A percentile compares a stretch with the other conserved stretches of the same genome.
Conservation (phyloP, 352 stramenopile genomes). For the Phytophthora kernoviae region DNA sequence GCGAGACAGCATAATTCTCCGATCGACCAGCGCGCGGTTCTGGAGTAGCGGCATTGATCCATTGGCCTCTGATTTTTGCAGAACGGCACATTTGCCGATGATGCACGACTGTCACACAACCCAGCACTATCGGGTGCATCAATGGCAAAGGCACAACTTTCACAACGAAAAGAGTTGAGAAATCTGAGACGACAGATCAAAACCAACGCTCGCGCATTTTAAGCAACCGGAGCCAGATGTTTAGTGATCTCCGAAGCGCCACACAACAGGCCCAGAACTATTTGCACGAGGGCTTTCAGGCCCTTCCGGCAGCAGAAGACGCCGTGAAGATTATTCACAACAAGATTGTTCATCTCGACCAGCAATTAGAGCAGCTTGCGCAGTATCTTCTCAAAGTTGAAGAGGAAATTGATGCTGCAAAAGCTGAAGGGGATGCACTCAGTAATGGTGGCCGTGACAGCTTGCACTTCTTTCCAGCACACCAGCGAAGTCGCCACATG, state of each 20-base stretch:
- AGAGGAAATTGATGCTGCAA: constrained; percentile 68
- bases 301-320: constrained; percentile 74
- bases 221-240: constrained; percentile 82
- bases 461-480: constrained; percentile 56
- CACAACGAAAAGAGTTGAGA: constrained; percentile 61
- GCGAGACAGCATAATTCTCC: constrained; percentile 71
- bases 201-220: constrained; percentile 84
- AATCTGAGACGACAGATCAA: constrained; percentile 81
- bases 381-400: constrained; percentile 77
- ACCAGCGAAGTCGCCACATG: constrained; percentile 18
- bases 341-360: constrained; percentile 80
- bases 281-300: constrained; percentile 81
- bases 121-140: constrained; percentile 44
- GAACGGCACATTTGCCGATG: constrained; percentile 72
- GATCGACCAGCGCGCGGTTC: constrained; percentile 73
- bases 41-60: constrained; percentile 74
- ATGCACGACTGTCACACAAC: constrained; percentile 48
- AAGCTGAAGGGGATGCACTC: constrained; percentile 58
- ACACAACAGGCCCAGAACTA: constrained; percentile 86
- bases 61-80: constrained; percentile 76
- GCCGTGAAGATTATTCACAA: constrained; percentile 83
- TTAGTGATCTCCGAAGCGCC: constrained; percentile 81
- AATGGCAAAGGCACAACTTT: constrained; percentile 63
- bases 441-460: constrained; percentile 55
- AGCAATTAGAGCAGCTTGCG: constrained; percentile 70